Evolutionary conservation across 202 grass and related monocot genomes (phyloP).

Genomic region (Zoysia matrella): DNA sequence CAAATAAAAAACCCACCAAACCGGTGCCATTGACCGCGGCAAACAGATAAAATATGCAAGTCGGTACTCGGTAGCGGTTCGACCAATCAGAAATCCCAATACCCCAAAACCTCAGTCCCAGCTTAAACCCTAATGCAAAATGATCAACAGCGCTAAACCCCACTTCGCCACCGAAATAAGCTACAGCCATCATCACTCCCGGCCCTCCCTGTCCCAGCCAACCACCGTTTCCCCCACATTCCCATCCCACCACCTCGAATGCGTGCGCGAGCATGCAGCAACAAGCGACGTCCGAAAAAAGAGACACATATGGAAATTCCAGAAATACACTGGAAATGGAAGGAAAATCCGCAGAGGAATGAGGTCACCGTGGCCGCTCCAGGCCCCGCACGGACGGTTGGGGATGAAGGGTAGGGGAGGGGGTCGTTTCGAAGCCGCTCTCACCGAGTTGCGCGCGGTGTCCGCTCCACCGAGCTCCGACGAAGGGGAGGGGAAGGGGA

Average conservation of each 20-base stretch:
- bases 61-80: background rate
- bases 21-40: background rate
- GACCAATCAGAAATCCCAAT: background rate
- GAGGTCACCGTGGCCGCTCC: background rate
- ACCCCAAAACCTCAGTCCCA: background rate
- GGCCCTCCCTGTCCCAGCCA: too few species aligned
- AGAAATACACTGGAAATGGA: background rate
- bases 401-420: background rate
- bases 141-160: slow-evolving; percentile 44
- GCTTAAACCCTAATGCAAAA: slow-evolving; percentile 42
- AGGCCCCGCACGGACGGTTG: background rate
- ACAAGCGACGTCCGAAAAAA: background rate
- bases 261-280: background rate
- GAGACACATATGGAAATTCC: background rate
- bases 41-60: background rate
- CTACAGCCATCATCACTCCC: background rate
- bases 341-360: background rate
- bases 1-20: background rate
- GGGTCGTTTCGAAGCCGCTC: background rate
- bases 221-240: background rate
- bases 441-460: background rate
- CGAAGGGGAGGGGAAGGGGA: background rate
- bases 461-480: background rate
- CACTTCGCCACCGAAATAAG: background rate
- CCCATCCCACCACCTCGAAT: background rate